Evolutionary conservation across 1,139 yeast genomes (phyloP).

Genomic region (Groenewaldozyma sp.): DNA sequence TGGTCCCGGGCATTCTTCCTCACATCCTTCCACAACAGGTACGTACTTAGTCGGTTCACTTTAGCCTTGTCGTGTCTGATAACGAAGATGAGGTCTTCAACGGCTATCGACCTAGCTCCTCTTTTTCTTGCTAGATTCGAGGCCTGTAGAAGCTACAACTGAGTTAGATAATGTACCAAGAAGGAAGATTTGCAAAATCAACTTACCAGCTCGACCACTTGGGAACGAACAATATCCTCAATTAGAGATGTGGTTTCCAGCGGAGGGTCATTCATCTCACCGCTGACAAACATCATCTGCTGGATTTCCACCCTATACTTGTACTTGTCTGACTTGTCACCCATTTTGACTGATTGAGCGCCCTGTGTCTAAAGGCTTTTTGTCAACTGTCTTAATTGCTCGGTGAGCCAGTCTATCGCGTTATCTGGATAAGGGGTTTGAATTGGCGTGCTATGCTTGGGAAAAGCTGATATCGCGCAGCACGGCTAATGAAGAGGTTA

Average conservation of each 20-base stretch:
- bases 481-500: no score
- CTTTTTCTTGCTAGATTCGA: constrained; percentile 68
- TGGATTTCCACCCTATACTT: constrained; percentile 79
- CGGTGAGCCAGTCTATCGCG: no score
- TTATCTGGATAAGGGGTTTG: no score
- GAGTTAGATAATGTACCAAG: not conserved
- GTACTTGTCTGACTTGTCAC: constrained; percentile 39
- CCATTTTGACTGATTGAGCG: no score
- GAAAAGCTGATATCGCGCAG: no score
- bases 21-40: constrained; percentile 94
- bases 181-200: not conserved
- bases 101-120: constrained; percentile 77
- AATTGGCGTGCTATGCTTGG: no score
- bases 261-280: constrained; percentile 92
- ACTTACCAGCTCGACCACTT: constrained; percentile 67
- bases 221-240: constrained; percentile 92
- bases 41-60: constrained; percentile 81
- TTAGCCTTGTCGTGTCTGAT: constrained; percentile 93
- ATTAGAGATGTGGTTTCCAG: constrained; percentile 81
- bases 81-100: constrained; percentile 87
- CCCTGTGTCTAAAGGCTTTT: no score
- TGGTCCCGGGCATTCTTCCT: constrained; percentile 96
- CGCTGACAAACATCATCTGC: constrained; percentile 98
- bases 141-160: constrained; percentile 50
- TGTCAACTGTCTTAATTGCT: no score